Base-by-base conservation (phyloP, 768 basidiomycete genomes). In the Xerocomus brunneocitrinus region DNA sequence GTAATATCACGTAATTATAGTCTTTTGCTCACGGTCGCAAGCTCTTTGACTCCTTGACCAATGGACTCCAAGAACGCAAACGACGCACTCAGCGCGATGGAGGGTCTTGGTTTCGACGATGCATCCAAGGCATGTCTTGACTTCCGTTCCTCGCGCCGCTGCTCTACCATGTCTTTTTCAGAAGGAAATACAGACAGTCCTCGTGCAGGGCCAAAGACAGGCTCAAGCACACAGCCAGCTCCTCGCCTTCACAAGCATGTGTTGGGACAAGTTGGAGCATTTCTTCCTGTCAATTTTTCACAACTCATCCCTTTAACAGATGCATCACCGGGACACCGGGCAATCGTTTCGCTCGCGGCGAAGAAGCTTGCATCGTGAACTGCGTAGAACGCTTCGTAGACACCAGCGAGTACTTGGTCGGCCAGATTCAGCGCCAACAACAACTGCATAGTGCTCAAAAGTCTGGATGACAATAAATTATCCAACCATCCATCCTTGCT, bases 361-460 rank as follows among this genome's bases (percentile, higher is more conserved):
- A 98, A 72, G 83, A 87, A 62, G 76, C 74, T 51, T 98, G 95
- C 67, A 78, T 98, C 46, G 74, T 79, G 49, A 94, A 95, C 71
- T 97, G 95, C 65, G 92, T 95, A 47, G 90, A 91, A 53, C 78
- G 94, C 53, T 98, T 97, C 74, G 74, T 98, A 61, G 95, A 98
- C 73, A 82, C 85, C 35, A 88, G 84, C 64, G 70, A 92, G 39
- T 89, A 82, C 73, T 79, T 98, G 76, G 85, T 97, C 53, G 81
- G 82, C 58, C 78, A 81, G 62, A 73, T 86, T 32, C 71, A 77
- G 40, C 71, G 74, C 36, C 70, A 75, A 53, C 76, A 85, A 31
- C 79, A 83, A 56, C 68, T 76, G 56, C 78, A 81, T 59, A 65
- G 66, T 70, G 51, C 62, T 57, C 63, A 62, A 56, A 60, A 56